Conservation (phyloP, 805 yeast genomes). For the Clavispora asparagi region DNA sequence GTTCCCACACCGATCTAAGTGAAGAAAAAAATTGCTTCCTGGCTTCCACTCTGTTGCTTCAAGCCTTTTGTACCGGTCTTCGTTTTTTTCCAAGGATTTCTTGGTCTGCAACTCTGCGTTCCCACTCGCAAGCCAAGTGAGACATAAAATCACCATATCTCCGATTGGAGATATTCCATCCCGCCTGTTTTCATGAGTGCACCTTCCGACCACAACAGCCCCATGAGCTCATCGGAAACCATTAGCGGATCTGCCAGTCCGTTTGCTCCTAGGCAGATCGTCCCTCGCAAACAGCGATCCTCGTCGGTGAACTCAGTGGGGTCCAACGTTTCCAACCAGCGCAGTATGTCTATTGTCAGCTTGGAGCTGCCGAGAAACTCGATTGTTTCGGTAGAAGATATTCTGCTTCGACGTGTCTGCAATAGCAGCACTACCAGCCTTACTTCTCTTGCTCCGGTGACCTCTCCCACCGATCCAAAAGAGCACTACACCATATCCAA, state of each 20-base stretch:
- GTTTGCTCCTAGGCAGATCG: slow-evolving; percentile 1
- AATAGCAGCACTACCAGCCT: slow-evolving; percentile 28
- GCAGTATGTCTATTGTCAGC: slow-evolving; percentile 35
- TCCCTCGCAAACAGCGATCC: slow-evolving; percentile 21
- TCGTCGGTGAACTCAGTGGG: slow-evolving; percentile 28
- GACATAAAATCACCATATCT: no score
- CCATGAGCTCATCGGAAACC: slow-evolving; percentile 5
- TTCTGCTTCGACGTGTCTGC: slow-evolving; percentile 22
- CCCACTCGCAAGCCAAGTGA: no score
- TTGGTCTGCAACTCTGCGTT: no score
- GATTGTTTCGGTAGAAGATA: slow-evolving; percentile 36
- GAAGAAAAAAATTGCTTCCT: no score
- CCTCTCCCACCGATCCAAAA: slow-evolving; percentile 5
- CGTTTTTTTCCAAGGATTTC: no score
- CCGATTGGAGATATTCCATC: no score
- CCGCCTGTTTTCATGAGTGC: not conserved
- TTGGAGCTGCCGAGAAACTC: slow-evolving; percentile 38
- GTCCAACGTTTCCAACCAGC: slow-evolving; percentile 23
- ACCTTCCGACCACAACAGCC: slow-evolving; percentile 1
- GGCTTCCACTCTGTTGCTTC: no score
- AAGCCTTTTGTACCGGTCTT: no score
- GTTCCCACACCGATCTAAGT: no score
- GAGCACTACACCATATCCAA: slow-evolving; percentile 1
- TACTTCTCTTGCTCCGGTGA: slow-evolving; percentile 12
- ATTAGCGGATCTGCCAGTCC: slow-evolving; percentile 5